A percentile compares a stretch with the other conserved stretches of the same genome.
Evolutionary conservation across 2,329 filamentous ascomycete genomes (phyloP).

Genomic region (Phoma sp.): DNA sequence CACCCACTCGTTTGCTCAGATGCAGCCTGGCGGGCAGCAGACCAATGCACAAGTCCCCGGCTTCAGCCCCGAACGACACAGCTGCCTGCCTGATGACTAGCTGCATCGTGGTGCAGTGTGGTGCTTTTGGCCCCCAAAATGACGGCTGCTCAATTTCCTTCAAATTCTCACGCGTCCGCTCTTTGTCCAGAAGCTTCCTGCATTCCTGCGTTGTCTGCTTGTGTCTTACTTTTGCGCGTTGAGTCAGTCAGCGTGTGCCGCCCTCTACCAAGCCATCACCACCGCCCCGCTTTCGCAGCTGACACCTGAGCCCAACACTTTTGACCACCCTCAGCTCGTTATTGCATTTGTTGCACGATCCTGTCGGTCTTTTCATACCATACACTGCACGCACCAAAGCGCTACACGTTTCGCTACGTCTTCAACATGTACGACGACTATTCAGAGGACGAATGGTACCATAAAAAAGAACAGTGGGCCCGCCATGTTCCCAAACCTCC

Average conservation of each 20-base stretch:
- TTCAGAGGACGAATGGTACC: conserved; percentile 39
- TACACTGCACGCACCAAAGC: neutral
- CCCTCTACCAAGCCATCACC: conserved; percentile 20
- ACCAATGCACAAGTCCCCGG: conserved; percentile 25
- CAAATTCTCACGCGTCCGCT: conserved; percentile 29
- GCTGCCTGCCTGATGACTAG: conserved; percentile 40
- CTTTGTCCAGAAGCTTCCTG: conserved; percentile 20
- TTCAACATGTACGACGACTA: conserved; percentile 38
- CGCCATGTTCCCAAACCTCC: conserved; percentile 39
- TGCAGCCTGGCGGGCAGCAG: conserved; percentile 28
- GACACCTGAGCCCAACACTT: conserved; percentile 21
- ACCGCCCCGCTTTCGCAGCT: conserved; percentile 28
- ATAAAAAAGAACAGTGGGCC: conserved; percentile 30
- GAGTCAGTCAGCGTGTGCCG: conserved; percentile 34
- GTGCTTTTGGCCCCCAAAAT: conserved; percentile 34
- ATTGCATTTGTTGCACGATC: neutral
- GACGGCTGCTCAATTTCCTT: conserved; percentile 24
- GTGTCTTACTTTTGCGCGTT: conserved; percentile 15
- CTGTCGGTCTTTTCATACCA: neutral
- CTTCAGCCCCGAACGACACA: conserved; percentile 27
- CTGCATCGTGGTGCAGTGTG: conserved; percentile 28
- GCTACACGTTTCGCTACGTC: neutral
- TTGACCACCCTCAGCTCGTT: conserved; percentile 19
- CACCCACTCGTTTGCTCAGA: conserved; percentile 13
- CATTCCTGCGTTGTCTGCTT: conserved; percentile 25